Evolutionary conservation across 768 basidiomycete species (phyloP).

Genomic region (Pleurotus ostreatus): DNA sequence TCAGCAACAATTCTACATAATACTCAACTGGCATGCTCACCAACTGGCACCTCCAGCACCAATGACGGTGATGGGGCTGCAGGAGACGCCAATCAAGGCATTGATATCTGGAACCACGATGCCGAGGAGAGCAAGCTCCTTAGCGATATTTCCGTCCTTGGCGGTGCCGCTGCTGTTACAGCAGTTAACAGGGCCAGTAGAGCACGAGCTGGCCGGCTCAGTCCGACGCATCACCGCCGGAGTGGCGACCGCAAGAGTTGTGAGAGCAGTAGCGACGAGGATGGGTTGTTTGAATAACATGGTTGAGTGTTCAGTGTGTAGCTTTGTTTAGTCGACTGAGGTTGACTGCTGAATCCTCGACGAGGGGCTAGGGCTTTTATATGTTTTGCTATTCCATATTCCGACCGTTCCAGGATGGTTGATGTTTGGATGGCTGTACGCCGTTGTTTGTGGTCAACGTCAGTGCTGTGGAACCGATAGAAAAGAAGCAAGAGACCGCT

Average conservation of each 20-base stretch:
- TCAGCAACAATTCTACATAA: background rate
- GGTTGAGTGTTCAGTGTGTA: background rate
- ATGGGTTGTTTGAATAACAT: background rate
- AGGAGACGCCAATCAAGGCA: conserved; percentile 21
- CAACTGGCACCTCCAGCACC: conserved; percentile 20
- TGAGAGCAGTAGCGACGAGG: background rate
- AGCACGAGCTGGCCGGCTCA: conserved; percentile 17
- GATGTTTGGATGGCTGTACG: no score
- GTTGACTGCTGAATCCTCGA: background rate
- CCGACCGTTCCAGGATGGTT: no score
- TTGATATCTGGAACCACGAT: conserved; percentile 16
- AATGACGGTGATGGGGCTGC: conserved; percentile 25
- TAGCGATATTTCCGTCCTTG: conserved; percentile 9
- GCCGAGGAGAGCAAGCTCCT: conserved; percentile 24
- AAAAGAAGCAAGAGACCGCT: no score
- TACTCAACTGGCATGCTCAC: conserved; percentile 7
- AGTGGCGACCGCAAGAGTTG: conserved; percentile 20
- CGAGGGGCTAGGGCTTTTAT: background rate
- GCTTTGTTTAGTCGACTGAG: background rate
- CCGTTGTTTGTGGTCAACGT: no score
- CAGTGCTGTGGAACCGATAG: no score
- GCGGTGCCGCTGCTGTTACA: conserved; percentile 20
- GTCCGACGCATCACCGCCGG: conserved; percentile 8
- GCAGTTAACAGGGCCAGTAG: conserved; percentile 26
- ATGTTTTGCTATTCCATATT: background rate